Percentiles rank a stretch among this genome's conserved stretches.
Evolutionary conservation across 192 early-diverging fungal species (phyloP).

Genomic region (Backusella parvicylindrica): DNA sequence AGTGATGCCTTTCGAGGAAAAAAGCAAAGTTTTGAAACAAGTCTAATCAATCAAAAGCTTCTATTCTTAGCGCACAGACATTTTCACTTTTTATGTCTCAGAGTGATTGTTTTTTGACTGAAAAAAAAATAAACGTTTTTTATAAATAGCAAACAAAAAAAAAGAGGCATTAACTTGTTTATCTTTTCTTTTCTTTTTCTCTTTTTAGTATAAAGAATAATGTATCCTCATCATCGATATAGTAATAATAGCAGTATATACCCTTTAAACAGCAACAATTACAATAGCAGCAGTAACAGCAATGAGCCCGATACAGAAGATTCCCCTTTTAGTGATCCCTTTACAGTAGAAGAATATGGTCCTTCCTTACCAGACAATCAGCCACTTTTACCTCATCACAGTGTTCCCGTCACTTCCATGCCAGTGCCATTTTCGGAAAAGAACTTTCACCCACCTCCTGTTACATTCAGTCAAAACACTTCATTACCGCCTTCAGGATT

Average conservation of each 20-base stretch:
- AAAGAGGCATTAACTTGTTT: neutral
- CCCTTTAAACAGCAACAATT: neutral
- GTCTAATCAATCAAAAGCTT: neutral
- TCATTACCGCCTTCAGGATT: neutral
- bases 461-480: slow-evolving; percentile 6
- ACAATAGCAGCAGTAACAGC: neutral
- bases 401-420: slow-evolving; percentile 6
- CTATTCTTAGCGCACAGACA: neutral
- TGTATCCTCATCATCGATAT: neutral
- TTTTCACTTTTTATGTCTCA: neutral
- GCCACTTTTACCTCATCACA: slow-evolving; percentile 18
- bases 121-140: neutral
- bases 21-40: neutral
- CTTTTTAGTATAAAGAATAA: neutral
- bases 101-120: neutral
- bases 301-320: neutral
- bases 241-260: neutral
- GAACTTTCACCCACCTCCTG: slow-evolving; percentile 20
- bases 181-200: neutral
- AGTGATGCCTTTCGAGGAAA: neutral
- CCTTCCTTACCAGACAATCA: slow-evolving; percentile 5
- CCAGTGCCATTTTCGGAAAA: neutral
- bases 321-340: slow-evolving; percentile 22
- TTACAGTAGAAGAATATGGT: slow-evolving; percentile 5
- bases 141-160: neutral